Base-by-base conservation (phyloP, 2,329 filamentous ascomycete species). In the Plectosphaerella cucumerina region DNA sequence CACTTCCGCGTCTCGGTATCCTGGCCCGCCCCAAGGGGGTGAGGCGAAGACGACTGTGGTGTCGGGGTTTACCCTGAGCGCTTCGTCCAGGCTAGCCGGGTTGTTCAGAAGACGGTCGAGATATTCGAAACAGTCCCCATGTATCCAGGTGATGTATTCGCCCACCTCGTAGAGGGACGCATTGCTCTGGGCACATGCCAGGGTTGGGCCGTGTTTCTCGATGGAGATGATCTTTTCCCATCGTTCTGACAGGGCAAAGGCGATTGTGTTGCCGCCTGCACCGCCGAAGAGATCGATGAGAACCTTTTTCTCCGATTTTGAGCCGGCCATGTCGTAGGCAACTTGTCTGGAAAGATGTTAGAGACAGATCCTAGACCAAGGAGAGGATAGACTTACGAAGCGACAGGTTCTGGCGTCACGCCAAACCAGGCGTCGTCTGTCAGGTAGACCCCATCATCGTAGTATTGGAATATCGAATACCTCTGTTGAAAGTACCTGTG, bases 361-460 rank as follows among this genome's bases (percentile, higher is more conserved):
- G 22, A 4, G 41, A 47, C 12, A 31, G 23, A 26, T 10, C 12
- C 35, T 18, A 48, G 41, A 15, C 15, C 9, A 37, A 9, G 26
- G 15, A 39, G 14, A 15, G n/a, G 11, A 18, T 20, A 6, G 52
- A 71, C 77, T 61, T 74, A 94, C 89, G 79, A 84, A 53, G 94
- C 94, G 23, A 99, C 83, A 5, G 89, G 88, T 67, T 99, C 93
- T 14, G 94, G 92, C 0, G 95, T 99, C 8, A 97, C 92, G 50
- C 92, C 94, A 66, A 94, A 99, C 94, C 94, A 99, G 49, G 91
- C 88, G 70, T 93, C 87, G 65, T 96, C 86, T 0, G 95, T 99
- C 77, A 99, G 84, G 75, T 85, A 87, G 58, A 99, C 81, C 50
- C 91, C 93, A 52, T 92, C 80, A 65, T 97, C 87, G 65, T 97